Evolutionary conservation across 306 rosid genomes (phyloP).

Genomic region (Medicago truncatula): MtrunA17r5.0-ANR NC_053043.1:42145001-42145500

Average conservation of each 20-base stretch:
- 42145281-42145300: constrained; percentile 45
- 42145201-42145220: constrained; percentile 1
- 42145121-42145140: too few species aligned
- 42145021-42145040: too few species aligned
- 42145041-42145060: too few species aligned
- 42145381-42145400: constrained; percentile 40
- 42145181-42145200: neutral
- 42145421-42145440: constrained; percentile 9
- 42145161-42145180: neutral
- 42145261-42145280: constrained; percentile 38
- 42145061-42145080: too few species aligned
- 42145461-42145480: too few species aligned
- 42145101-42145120: neutral
- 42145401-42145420: constrained; percentile 7
- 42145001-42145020: too few species aligned
- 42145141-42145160: too few species aligned
- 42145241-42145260: constrained; percentile 50
- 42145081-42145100: neutral
- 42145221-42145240: constrained; percentile 43
- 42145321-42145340: constrained; percentile 44
- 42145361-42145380: constrained; percentile 30
- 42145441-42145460: neutral
- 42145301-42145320: constrained; percentile 47
- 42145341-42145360: constrained; percentile 46
- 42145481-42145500: too few species aligned